These are phyloP conservation scores for Solanum medicagineum DNA, from an alignment of 257 asterid species.

Conservation along the genomic window DNA sequence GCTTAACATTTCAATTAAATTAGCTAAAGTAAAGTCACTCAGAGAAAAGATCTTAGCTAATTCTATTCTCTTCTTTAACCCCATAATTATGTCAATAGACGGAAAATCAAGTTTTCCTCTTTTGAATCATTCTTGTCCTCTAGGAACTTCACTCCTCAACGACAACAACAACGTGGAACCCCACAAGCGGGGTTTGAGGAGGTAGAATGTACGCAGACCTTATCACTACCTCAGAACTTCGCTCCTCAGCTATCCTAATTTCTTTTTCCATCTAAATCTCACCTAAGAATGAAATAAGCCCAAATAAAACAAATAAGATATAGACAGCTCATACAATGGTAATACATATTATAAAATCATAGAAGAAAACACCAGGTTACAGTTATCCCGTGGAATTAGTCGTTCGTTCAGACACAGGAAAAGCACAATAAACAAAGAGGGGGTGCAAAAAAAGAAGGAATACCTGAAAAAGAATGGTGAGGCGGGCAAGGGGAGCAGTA, in stretches of 20 bases:
- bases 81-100: not conserved
- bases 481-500: slow-evolving; percentile 91
- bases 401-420: not conserved
- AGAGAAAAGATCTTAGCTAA: not conserved
- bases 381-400: not conserved
- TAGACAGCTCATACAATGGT: not conserved
- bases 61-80: not conserved
- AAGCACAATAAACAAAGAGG: not conserved
- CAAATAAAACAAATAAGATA: not conserved
- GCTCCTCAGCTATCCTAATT: not conserved
- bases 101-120: not conserved
- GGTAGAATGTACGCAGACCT: too few species aligned
- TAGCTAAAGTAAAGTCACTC: not conserved
- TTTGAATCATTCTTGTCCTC: not conserved
- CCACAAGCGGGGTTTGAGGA: too few species aligned
- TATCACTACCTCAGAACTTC: too few species aligned
- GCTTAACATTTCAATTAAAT: not conserved
- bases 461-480: slow-evolving; percentile 92
- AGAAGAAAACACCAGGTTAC: not conserved
- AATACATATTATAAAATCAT: not conserved
- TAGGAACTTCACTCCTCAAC: not conserved
- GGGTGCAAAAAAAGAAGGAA: not conserved
- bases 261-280: not conserved
- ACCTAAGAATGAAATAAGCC: not conserved
- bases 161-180: too few species aligned